Percentiles rank a stretch among this genome's conserved stretches.
phyloP scores from a whole-genome alignment of 2,329 filamentous ascomycete genomes.

The Diaporthe longicolla region DNA sequence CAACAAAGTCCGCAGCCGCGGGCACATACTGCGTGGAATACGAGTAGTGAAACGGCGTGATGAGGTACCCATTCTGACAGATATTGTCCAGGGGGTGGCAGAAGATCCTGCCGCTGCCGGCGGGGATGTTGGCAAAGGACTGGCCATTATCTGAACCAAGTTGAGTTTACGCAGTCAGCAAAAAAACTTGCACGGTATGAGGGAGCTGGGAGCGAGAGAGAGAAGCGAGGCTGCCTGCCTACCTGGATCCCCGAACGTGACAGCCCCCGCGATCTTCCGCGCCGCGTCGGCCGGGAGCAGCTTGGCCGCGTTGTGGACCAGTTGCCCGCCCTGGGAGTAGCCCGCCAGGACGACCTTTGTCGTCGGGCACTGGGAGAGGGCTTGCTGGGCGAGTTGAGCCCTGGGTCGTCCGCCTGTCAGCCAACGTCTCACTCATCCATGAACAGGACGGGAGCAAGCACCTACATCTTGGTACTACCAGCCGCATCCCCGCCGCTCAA shows the following conservation, averaged over 20 bases:
- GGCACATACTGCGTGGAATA: conserved; percentile 22
- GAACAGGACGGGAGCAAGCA: no score
- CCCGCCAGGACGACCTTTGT: conserved; percentile 57
- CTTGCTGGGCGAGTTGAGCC: conserved; percentile 31
- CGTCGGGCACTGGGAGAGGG: conserved; percentile 44
- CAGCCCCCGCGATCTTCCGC: conserved; percentile 26
- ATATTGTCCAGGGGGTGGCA: conserved; percentile 42
- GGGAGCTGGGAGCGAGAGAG: background rate
- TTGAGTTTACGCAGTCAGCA: no score
- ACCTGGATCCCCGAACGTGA: conserved; percentile 40
- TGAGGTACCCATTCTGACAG: conserved; percentile 30
- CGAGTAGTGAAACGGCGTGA: conserved; percentile 18
- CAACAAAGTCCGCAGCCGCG: conserved; percentile 19
- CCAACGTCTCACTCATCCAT: no score
- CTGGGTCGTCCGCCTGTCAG: no score
- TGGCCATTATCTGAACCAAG: conserved; percentile 37
- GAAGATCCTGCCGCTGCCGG: conserved; percentile 32
- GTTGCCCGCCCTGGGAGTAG: conserved; percentile 47
- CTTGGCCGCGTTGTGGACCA: conserved; percentile 45
- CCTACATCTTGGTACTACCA: conserved; percentile 40
- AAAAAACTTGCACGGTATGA: no score
- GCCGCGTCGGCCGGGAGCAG: background rate
- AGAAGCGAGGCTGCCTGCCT: background rate
- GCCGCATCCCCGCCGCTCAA: conserved; percentile 45
- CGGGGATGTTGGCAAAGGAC: conserved; percentile 38